Evolutionary conservation across 2,329 filamentous ascomycete species (phyloP).

Genomic region (Aspergillus aculeatinus): DNA sequence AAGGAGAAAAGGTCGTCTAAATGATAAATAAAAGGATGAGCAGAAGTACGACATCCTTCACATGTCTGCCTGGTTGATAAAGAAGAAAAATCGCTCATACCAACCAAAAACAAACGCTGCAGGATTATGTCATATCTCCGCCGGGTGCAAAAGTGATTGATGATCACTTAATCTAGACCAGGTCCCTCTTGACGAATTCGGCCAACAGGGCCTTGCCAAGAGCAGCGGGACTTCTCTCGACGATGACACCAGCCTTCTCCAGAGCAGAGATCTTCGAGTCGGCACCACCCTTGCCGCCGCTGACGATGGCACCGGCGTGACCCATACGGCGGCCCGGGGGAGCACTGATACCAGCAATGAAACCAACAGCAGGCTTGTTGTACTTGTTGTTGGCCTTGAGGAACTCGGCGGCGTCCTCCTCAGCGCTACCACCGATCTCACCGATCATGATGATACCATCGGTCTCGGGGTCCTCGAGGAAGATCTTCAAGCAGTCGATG

Average conservation of each 20-base stretch:
- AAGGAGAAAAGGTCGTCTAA: conserved; percentile 10
- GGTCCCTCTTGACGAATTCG: conserved; percentile 93
- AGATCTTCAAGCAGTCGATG: conserved; percentile 97
- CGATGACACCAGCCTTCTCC: conserved; percentile 88
- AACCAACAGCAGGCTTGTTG: conserved; percentile 95
- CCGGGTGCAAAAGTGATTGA: background rate
- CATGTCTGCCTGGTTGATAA: background rate
- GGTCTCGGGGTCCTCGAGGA: conserved; percentile 92
- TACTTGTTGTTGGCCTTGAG: conserved; percentile 85
- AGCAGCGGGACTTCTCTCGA: conserved; percentile 88
- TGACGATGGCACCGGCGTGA: conserved; percentile 97
- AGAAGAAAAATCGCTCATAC: background rate
- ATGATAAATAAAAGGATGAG: background rate
- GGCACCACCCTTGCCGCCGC: conserved; percentile 94
- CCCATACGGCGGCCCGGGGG: conserved; percentile 97
- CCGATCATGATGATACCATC: conserved; percentile 99
- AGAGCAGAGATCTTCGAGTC: conserved; percentile 97
- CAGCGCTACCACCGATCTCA: conserved; percentile 94
- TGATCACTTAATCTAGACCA: conserved; percentile 64
- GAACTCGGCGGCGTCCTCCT: conserved; percentile 98
- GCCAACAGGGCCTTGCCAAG: conserved; percentile 92
- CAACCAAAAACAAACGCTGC: background rate
- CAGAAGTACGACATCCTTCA: background rate
- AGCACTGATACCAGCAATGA: conserved; percentile 97
- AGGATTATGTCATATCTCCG: conserved; percentile 4